These are phyloP conservation scores for Tetraselmis chui DNA, from an alignment of 139 green algal genomes.

Conservation along the genomic window DNA sequence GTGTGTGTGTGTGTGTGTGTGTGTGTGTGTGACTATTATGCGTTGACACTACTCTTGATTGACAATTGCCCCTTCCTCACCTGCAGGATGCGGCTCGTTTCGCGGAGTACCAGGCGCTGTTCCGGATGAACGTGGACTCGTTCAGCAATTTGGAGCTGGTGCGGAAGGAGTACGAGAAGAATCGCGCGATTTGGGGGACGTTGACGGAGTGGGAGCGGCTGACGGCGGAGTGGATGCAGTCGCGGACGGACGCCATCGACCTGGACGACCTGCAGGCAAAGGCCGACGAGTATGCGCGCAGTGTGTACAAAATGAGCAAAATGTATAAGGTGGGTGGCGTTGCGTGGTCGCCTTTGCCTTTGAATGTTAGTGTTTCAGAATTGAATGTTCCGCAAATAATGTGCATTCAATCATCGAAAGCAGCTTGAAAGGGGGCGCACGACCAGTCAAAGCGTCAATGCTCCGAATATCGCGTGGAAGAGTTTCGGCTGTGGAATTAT, in stretches of 20 bases:
- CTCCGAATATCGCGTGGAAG: no score
- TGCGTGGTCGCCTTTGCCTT: no score
- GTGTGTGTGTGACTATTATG: no score
- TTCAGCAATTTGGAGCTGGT: neutral
- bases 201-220: neutral
- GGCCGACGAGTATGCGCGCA: neutral
- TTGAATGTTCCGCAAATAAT: no score
- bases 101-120: neutral
- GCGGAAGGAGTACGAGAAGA: neutral
- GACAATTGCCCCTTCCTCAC: no score
- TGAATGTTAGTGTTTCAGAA: no score
- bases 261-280: neutral
- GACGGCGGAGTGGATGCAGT: neutral
- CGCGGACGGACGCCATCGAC: neutral
- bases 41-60: no score
- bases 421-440: no score
- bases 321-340: neutral
- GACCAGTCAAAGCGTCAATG: no score
- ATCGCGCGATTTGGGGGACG: neutral
- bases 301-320: neutral
- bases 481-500: no score
- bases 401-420: no score
- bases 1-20: no score
- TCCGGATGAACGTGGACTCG: neutral
- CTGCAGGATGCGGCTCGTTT: neutral